Conservation (phyloP, 768 basidiomycete genomes). For the Pisolithus albus region DNA sequence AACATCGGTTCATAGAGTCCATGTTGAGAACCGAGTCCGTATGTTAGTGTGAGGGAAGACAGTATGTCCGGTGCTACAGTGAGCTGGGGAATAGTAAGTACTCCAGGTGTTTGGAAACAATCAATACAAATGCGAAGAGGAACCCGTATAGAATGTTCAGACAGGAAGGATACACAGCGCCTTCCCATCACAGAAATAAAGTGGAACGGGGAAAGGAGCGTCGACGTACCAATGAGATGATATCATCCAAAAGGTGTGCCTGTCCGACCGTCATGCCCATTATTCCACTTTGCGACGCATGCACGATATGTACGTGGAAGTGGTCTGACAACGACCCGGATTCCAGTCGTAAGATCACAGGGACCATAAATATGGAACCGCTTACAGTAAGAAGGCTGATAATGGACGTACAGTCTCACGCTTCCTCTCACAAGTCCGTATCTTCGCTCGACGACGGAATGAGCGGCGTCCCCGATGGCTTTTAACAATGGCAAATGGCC, state of each 20-base stretch:
- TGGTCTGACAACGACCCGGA: slow-evolving; percentile 54
- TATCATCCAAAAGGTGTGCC: slow-evolving; percentile 87
- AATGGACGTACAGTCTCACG: slow-evolving; percentile 82
- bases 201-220: not conserved
- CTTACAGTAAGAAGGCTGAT: slow-evolving; percentile 94
- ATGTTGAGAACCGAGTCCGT: slow-evolving; percentile 78
- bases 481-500: slow-evolving; percentile 62
- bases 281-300: slow-evolving; percentile 51
- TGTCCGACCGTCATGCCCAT: slow-evolving; percentile 81
- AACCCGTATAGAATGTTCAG: no score
- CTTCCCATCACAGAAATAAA: not conserved
- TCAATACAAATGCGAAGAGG: not conserved
- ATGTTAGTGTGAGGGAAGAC: slow-evolving; percentile 70
- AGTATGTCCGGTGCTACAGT: slow-evolving; percentile 53
- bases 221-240: slow-evolving; percentile 70
- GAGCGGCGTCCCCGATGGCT: slow-evolving; percentile 53
- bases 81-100: slow-evolving; percentile 41
- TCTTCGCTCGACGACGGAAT: slow-evolving; percentile 43
- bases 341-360: not conserved
- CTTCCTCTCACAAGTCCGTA: slow-evolving; percentile 62
- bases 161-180: no score
- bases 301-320: slow-evolving; percentile 90
- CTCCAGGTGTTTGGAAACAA: not conserved
- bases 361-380: slow-evolving; percentile 7
- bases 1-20: slow-evolving; percentile 49